Evolutionary conservation across 805 yeast genomes (phyloP).

Genomic region (Metschnikowia arizonensis): DNA sequence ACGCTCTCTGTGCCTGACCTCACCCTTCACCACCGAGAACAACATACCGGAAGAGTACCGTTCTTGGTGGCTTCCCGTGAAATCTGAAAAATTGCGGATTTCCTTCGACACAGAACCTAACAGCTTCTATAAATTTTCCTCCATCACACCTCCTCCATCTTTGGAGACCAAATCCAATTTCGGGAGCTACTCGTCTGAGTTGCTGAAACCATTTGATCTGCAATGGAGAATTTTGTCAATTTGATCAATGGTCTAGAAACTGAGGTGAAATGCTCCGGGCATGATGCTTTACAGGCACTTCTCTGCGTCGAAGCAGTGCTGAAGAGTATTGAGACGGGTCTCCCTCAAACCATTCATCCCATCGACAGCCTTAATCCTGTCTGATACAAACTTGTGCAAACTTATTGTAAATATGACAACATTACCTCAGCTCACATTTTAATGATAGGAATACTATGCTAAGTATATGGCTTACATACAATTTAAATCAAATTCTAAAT

Average conservation of each 20-base stretch:
- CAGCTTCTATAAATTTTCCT: not conserved
- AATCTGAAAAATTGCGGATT: constrained; percentile 19
- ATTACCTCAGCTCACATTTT: not conserved
- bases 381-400: not conserved
- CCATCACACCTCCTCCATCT: constrained; percentile 31
- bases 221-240: constrained; percentile 37
- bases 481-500: not conserved
- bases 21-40: constrained; percentile 34
- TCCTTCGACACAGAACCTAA: not conserved
- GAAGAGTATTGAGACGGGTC: constrained; percentile 28
- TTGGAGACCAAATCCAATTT: constrained; percentile 21
- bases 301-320: constrained; percentile 35
- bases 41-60: constrained; percentile 17
- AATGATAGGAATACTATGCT: not conserved
- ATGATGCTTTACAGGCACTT: constrained; percentile 32
- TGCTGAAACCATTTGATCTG: constrained; percentile 33
- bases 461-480: not conserved
- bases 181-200: constrained; percentile 5
- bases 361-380: constrained; percentile 2
- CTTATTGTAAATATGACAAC: not conserved
- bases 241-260: constrained; percentile 28
- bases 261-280: constrained; percentile 28
- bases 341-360: constrained; percentile 20
- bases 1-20: constrained; percentile 40
- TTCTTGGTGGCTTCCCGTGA: constrained; percentile 29